These are phyloP conservation scores for Lichina pygmaea DNA, from an alignment of 495 filamentous ascomycete genomes.

Conservation along the genomic window DNA sequence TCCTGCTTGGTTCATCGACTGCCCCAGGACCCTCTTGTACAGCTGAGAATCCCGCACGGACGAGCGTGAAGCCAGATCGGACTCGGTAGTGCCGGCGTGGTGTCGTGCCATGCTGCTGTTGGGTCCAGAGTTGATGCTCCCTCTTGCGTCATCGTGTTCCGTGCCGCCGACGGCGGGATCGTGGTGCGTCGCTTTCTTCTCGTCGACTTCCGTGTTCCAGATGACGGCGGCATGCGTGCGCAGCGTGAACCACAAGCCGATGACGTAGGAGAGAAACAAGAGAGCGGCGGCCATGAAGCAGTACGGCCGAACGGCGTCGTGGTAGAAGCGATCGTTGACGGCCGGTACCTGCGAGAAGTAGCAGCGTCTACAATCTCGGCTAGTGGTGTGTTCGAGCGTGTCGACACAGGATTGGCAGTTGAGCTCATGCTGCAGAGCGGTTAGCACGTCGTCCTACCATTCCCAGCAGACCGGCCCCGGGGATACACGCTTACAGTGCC, in stretches of 20 bases:
- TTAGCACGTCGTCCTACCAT: conserved; percentile 8
- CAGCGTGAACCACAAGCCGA: conserved; percentile 88
- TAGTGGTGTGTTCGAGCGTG: conserved; percentile 12
- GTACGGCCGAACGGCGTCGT: conserved; percentile 74
- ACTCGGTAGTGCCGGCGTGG: background rate
- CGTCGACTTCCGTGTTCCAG: conserved; percentile 70
- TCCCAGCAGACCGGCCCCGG: background rate
- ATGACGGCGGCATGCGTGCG: conserved; percentile 91
- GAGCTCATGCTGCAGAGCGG: conserved; percentile 47
- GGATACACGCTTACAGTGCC: conserved; percentile 41
- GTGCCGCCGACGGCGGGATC: background rate
- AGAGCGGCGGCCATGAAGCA: conserved; percentile 64
- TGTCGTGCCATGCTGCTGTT: background rate
- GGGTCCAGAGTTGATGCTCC: background rate
- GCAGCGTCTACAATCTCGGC: conserved; percentile 62
- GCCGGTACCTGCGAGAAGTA: conserved; percentile 82
- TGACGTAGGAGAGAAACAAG: conserved; percentile 79
- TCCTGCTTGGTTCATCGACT: conserved; percentile 61
- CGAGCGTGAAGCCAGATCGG: conserved; percentile 1
- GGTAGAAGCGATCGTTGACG: conserved; percentile 63
- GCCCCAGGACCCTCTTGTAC: conserved; percentile 80
- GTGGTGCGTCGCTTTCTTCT: conserved; percentile 30
- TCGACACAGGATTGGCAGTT: conserved; percentile 56
- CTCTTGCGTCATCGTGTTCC: background rate
- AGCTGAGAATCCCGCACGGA: conserved; percentile 58